A percentile compares a stretch with the other conserved stretches of the same genome.
Conservation (phyloP, 345 rosid species). For the Eucalyptus cloeziana region DNA sequence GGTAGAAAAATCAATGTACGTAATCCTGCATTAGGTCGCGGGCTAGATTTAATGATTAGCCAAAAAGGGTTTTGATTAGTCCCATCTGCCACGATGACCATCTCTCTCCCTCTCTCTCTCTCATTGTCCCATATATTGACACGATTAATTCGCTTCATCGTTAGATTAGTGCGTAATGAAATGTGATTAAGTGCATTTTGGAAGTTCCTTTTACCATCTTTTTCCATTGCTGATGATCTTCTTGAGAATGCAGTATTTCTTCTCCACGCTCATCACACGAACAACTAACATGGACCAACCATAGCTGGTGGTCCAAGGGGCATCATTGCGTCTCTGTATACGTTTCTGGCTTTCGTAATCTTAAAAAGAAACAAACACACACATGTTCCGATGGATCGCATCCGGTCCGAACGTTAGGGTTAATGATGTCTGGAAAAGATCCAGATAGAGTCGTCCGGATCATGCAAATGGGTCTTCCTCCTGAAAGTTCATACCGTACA, state of each 20-base stretch:
- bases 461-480: background rate
- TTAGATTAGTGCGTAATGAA: background rate
- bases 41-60: background rate
- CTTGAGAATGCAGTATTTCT: background rate
- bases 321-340: background rate
- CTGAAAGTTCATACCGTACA: background rate
- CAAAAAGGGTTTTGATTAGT: background rate
- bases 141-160: background rate
- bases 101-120: background rate
- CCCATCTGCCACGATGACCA: background rate
- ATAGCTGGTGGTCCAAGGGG: background rate
- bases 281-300: background rate
- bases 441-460: background rate
- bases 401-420: background rate
- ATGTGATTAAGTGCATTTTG: background rate
- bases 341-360: background rate
- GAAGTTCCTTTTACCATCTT: background rate
- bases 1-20: background rate
- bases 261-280: background rate
- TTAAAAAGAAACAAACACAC: background rate
- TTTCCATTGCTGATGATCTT: background rate
- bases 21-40: background rate
- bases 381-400: background rate
- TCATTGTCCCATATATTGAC: background rate
- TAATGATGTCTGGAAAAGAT: background rate